A percentile compares a stretch with the other conserved stretches of the same genome.
Conservation (phyloP, 208 protist species). For the Leishmania tarentolae region DNA sequence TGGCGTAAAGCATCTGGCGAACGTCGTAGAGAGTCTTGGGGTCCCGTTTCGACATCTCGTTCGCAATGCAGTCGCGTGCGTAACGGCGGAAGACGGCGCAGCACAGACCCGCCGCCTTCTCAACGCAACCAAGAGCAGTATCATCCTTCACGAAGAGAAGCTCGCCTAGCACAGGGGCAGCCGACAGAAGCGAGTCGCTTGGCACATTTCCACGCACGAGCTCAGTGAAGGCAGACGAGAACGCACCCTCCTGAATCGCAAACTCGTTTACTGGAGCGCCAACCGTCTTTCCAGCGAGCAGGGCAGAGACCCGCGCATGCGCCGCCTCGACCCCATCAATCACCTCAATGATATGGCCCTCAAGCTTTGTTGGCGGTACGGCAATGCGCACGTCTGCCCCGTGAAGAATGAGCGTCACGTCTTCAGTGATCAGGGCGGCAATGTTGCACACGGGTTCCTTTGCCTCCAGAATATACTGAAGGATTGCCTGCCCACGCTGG, state of each 20-base stretch:
- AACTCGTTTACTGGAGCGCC: slow-evolving; percentile 76
- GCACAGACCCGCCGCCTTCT: slow-evolving; percentile 80
- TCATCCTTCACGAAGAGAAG: slow-evolving; percentile 88
- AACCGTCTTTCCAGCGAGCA: slow-evolving; percentile 39
- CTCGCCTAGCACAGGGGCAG: slow-evolving; percentile 68
- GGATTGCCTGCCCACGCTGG: slow-evolving; percentile 75
- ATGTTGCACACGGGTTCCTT: slow-evolving; percentile 47
- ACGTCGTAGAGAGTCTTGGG: slow-evolving; percentile 69
- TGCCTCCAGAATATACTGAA: slow-evolving; percentile 81
- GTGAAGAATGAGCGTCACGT: slow-evolving; percentile 51
- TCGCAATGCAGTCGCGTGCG: slow-evolving; percentile 55
- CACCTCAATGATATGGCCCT: slow-evolving; percentile 19
- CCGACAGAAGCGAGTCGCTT: slow-evolving; percentile 44
- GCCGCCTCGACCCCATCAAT: slow-evolving; percentile 15
- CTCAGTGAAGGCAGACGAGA: slow-evolving; percentile 47
- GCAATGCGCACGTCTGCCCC: slow-evolving; percentile 22
- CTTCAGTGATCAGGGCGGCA: slow-evolving; percentile 48
- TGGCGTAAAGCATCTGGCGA: slow-evolving; percentile 65
- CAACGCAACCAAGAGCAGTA: slow-evolving; percentile 56
- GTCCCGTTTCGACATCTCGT: slow-evolving; percentile 45
- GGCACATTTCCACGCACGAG: slow-evolving; percentile 33
- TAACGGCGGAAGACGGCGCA: slow-evolving; percentile 80
- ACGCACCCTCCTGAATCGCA: slow-evolving; percentile 72
- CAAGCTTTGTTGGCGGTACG: slow-evolving; percentile 18
- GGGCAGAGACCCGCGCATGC: slow-evolving; percentile 20